phyloP scores from a whole-genome alignment of 1,284 basidiomycete species.

The Trametes pubescens region DNA sequence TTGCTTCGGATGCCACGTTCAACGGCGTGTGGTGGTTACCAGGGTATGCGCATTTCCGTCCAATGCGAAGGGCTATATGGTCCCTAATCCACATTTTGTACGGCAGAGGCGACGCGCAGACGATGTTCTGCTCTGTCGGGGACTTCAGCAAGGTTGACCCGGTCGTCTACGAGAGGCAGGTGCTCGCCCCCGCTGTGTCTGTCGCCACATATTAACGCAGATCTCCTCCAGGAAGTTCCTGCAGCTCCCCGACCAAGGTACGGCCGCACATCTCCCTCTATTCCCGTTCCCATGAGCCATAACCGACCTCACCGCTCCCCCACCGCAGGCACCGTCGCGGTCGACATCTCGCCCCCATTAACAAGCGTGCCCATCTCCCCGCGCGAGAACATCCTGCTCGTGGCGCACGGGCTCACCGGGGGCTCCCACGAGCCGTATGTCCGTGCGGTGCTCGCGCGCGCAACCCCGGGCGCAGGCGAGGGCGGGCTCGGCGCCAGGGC shows the following conservation, averaged over 20 bases:
- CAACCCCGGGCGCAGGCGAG: constrained; percentile 17
- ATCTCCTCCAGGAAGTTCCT: constrained; percentile 30
- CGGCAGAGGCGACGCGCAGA: constrained; percentile 38
- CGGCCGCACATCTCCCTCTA: not conserved
- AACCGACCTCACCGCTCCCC: too few species aligned
- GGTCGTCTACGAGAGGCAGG: constrained; percentile 39
- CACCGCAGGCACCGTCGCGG: constrained; percentile 36
- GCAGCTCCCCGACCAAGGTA: constrained; percentile 38
- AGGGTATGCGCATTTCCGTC: constrained; percentile 28
- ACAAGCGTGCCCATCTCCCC: constrained; percentile 19
- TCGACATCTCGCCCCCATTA: constrained; percentile 40
- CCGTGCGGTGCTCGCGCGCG: constrained; percentile 34
- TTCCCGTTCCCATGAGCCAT: not conserved
- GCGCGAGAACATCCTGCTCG: constrained; percentile 35
- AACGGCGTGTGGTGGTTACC: constrained; percentile 40
- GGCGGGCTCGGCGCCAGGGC: constrained; percentile 37
- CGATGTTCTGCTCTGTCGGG: constrained; percentile 38
- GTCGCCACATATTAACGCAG: not conserved
- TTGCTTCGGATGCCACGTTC: constrained; percentile 30
- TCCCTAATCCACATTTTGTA: not conserved
- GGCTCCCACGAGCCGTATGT: constrained; percentile 43
- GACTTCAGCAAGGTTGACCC: constrained; percentile 38
- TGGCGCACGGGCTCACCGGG: constrained; percentile 42
- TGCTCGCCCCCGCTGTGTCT: not conserved
- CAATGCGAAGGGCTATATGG: not conserved